Evolutionary conservation across 2,329 filamentous ascomycete genomes (phyloP), one percentile per base, ranked within the genome.

Genomic region (Fusarium piperis): DNA sequence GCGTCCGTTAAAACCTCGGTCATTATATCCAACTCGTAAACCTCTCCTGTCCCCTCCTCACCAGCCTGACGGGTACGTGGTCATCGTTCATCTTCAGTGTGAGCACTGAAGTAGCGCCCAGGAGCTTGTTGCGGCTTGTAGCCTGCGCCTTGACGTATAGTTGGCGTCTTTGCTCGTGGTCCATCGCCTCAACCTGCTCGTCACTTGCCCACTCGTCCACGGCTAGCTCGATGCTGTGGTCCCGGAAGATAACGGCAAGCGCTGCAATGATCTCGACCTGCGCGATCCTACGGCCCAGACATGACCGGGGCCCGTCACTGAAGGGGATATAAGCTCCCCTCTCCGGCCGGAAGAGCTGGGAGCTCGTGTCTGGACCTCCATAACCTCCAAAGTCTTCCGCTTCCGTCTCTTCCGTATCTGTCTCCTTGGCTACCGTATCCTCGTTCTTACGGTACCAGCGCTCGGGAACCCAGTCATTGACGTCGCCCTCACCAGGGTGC

Each of bases 51-150:
- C 93, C 93, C 72, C 91, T 89, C 82, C 83, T 89, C 11, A 93
- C 91, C 71, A 95, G 80, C 70, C 92, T 83, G 41, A 95, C 82
- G 0, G 91, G 91, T 35, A 95, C 89, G 61, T 87, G 83, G 7
- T 83, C 83, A n/a, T 83, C 85, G 32, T 90, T 85, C 79, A 95
- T 84, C 82, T 94, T 93, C 72, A 95, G 83, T 66, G 93, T 94
- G 67, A 95, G 85, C 63, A 93, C 80, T n/a, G 87, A 88, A 30
- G 82, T 85, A 73, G 92, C 90, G 33, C 84, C 81, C 63, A 80
- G 81, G 55, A 94, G 77, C 59, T 87, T 84, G 58, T 82, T 78
- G 65, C 86, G 81, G 30, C 88, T 87, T 75, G 85, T 85, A 26
- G 83, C 80, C 74, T 89, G 87, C 36, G 92, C 92, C 79, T 86